Percentiles rank a stretch among this genome's conserved stretches.
Evolutionary conservation across 768 basidiomycete genomes (phyloP).

Genomic region (Leccinum boreale): DNA sequence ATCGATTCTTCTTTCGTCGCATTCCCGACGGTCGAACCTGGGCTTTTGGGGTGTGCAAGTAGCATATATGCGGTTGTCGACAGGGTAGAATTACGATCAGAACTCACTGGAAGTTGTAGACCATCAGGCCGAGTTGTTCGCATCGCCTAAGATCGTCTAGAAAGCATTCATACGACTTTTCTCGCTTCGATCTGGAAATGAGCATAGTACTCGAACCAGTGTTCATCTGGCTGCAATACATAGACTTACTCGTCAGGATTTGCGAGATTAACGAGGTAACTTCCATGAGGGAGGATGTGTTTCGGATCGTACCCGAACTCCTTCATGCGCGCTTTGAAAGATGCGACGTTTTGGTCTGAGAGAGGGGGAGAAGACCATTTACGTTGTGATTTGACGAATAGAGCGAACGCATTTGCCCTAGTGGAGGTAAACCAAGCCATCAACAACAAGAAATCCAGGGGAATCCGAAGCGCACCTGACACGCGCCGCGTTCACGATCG

Average conservation of each 20-base stretch:
- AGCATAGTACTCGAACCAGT: neutral
- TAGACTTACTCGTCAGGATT: conserved; percentile 69
- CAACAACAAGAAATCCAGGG: neutral
- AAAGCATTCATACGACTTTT: conserved; percentile 76
- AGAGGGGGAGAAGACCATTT: conserved; percentile 73
- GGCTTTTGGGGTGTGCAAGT: conserved; percentile 39
- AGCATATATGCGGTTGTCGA: neutral
- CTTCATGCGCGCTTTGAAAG: conserved; percentile 61
- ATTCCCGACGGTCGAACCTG: conserved; percentile 78
- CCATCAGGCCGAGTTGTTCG: conserved; percentile 65
- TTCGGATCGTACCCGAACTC: conserved; percentile 57
- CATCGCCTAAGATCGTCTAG: conserved; percentile 79
- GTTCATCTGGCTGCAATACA: neutral
- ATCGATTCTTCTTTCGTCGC: conserved; percentile 60
- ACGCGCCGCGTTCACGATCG: conserved; percentile 63
- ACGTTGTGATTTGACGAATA: conserved; percentile 82
- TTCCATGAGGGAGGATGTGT: conserved; percentile 80
- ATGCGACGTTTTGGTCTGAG: conserved; percentile 44
- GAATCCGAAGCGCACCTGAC: conserved; percentile 49
- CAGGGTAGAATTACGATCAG: neutral
- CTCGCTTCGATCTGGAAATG: conserved; percentile 51
- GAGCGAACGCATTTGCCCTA: conserved; percentile 79
- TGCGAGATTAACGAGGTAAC: conserved; percentile 81
- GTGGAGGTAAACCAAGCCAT: neutral
- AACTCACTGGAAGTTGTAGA: conserved; percentile 86